Percentiles rank a stretch among this genome's conserved stretches.
phyloP scores from a whole-genome alignment of 495 filamentous ascomycete species.

The Bathelium albidoporum region DNA sequence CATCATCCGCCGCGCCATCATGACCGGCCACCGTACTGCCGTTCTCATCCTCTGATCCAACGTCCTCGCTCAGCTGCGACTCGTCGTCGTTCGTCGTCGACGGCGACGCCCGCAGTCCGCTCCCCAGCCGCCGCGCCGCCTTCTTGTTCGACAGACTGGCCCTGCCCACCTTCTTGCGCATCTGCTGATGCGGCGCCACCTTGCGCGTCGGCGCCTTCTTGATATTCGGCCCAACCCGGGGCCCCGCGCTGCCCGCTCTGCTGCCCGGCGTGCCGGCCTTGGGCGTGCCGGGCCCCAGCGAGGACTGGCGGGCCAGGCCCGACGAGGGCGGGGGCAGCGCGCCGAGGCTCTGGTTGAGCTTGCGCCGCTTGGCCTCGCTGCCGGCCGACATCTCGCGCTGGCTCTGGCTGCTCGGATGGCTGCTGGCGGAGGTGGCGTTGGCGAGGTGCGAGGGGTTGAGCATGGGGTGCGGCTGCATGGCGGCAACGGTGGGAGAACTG shows the following conservation, averaged over 20 bases:
- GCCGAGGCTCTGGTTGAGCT: conserved; percentile 54
- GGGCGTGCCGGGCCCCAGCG: conserved; percentile 76
- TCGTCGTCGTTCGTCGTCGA: conserved; percentile 28
- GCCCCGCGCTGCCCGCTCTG: conserved; percentile 61
- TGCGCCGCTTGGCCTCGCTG: conserved; percentile 60
- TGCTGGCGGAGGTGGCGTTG: conserved; percentile 50
- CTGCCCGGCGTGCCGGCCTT: conserved; percentile 56
- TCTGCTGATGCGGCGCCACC: conserved; percentile 57
- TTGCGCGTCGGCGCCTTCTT: conserved; percentile 40
- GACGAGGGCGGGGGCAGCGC: conserved; percentile 60
- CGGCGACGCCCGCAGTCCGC: conserved; percentile 6
- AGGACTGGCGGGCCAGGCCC: conserved; percentile 65
- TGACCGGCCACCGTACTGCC: conserved; percentile 5
- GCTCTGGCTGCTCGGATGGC: conserved; percentile 37
- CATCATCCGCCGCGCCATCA: conserved; percentile 42
- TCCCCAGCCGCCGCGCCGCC: not conserved
- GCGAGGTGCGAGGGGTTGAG: not conserved
- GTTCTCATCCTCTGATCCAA: conserved; percentile 14
- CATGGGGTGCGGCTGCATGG: conserved; percentile 13
- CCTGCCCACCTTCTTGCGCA: conserved; percentile 40
- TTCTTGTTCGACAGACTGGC: conserved; percentile 19
- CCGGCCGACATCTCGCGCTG: conserved; percentile 67
- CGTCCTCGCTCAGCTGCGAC: conserved; percentile 14
- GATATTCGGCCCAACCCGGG: conserved; percentile 48
- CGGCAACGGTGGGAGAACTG: conserved; percentile 11